These are phyloP conservation scores for Pulveroboletus frians DNA, from an alignment of 768 basidiomycete species.

Conservation along the genomic window DNA sequence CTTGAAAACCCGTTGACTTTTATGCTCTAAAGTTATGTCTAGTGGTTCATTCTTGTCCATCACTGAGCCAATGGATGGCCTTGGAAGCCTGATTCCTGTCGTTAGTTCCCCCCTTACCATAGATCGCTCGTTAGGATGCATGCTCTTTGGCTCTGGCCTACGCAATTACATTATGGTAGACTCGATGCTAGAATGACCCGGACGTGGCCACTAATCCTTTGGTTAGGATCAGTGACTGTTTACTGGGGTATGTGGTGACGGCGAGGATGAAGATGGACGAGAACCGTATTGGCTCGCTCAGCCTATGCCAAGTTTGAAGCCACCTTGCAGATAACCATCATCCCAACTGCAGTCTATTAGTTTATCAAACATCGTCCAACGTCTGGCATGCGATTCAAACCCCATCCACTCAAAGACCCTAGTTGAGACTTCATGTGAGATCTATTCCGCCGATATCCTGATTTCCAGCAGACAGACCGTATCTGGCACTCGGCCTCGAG, in stretches of 20 bases:
- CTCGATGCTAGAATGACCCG: constrained; percentile 1
- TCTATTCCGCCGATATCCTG: constrained; percentile 8
- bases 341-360: no score
- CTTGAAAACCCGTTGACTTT: constrained; percentile 96
- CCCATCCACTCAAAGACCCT: constrained; percentile 28
- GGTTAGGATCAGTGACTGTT: background rate
- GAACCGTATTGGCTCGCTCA: no score
- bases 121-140: constrained; percentile 20
- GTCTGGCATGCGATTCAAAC: constrained; percentile 14
- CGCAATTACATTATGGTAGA: constrained; percentile 10
- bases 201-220: background rate
- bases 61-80: background rate
- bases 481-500: constrained; percentile 92
- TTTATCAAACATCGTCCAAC: constrained; percentile 2
- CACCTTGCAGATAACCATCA: no score
- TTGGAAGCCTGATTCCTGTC: constrained; percentile 4
- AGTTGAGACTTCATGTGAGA: constrained; percentile 24
- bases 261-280: no score
- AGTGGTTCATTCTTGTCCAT: background rate
- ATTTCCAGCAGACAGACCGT: constrained; percentile 48
- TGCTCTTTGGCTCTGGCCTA: constrained; percentile 7
- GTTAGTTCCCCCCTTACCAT: constrained; percentile 17
- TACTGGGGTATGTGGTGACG: background rate
- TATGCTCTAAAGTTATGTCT: constrained; percentile 63
- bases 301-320: no score